Percentiles rank a stretch among this genome's conserved stretches.
Conservation (phyloP, 257 asterid species). For the Solanum pennellii region DNA sequence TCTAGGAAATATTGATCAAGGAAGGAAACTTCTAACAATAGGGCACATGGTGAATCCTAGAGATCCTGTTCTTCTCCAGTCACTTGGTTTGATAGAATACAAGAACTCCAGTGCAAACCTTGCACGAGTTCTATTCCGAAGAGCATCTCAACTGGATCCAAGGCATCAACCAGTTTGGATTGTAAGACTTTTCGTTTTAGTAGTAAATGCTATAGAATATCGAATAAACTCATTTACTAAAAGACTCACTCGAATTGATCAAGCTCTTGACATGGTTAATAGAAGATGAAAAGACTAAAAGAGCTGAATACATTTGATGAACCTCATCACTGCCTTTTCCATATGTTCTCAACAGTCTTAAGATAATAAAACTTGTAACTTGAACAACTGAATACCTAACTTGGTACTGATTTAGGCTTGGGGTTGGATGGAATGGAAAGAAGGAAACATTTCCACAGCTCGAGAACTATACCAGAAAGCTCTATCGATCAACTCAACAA, state of each 20-base stretch:
- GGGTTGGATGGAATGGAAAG: conserved; percentile 99
- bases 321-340: neutral
- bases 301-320: neutral
- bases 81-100: conserved; percentile 77
- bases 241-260: neutral
- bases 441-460: conserved; percentile 77
- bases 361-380: neutral
- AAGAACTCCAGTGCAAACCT: conserved; percentile 59
- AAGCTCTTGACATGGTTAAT: neutral
- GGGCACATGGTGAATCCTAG: conserved; percentile 86
- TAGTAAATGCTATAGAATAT: neutral
- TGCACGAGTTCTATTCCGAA: conserved; percentile 61
- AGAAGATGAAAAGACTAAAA: neutral
- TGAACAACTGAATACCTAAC: neutral
- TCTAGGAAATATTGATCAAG: conserved; percentile 54
- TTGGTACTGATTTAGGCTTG: conserved; percentile 51
- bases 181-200: conserved; percentile 26
- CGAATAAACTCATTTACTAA: neutral
- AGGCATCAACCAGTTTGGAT: conserved; percentile 96
- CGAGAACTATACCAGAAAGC: conserved; percentile 78
- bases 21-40: conserved; percentile 76
- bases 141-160: conserved; percentile 79
- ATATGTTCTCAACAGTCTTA: neutral
- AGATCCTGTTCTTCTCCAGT: conserved; percentile 94
- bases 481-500: conserved; percentile 52